Percentiles rank a stretch among this genome's conserved stretches.
phyloP scores from a whole-genome alignment of 495 filamentous ascomycete genomes.

The Lophium mytilinum region DNA sequence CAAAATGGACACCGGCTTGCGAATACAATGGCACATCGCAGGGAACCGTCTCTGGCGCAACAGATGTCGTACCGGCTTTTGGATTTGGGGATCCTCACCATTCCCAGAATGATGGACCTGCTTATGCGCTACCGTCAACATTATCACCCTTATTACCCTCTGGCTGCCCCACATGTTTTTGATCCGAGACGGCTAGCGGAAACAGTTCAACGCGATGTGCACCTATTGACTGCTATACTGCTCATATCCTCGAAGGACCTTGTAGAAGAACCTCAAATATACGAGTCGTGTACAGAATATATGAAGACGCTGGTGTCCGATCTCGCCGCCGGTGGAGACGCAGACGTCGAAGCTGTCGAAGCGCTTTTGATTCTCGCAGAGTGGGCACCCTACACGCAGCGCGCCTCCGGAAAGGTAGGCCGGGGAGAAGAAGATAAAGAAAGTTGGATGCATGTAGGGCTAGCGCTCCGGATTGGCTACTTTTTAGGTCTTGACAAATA shows the following conservation, averaged over 20 bases:
- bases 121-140: slow-evolving; percentile 46
- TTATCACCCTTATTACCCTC: slow-evolving; percentile 56
- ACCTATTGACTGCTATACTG: slow-evolving; percentile 54
- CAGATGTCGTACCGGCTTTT: slow-evolving; percentile 43
- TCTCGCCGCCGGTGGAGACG: slow-evolving; percentile 51
- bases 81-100: slow-evolving; percentile 41
- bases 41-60: slow-evolving; percentile 6
- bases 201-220: slow-evolving; percentile 44
- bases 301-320: slow-evolving; percentile 56
- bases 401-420: slow-evolving; percentile 47
- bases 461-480: slow-evolving; percentile 55
- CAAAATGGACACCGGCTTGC: neutral
- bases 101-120: slow-evolving; percentile 43
- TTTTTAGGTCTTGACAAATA: slow-evolving; percentile 53
- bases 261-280: slow-evolving; percentile 46
- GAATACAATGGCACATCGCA: neutral
- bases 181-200: slow-evolving; percentile 40
- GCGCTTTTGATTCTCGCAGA: slow-evolving; percentile 54
- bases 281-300: slow-evolving; percentile 53
- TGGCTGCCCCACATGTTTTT: slow-evolving; percentile 50
- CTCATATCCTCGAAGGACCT: slow-evolving; percentile 57
- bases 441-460: slow-evolving; percentile 62
- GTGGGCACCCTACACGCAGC: slow-evolving; percentile 50
- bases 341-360: slow-evolving; percentile 57
- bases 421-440: slow-evolving; percentile 58